Conservation (phyloP, 768 basidiomycete species). For the Omphalotus guepiniiformis region DNA sequence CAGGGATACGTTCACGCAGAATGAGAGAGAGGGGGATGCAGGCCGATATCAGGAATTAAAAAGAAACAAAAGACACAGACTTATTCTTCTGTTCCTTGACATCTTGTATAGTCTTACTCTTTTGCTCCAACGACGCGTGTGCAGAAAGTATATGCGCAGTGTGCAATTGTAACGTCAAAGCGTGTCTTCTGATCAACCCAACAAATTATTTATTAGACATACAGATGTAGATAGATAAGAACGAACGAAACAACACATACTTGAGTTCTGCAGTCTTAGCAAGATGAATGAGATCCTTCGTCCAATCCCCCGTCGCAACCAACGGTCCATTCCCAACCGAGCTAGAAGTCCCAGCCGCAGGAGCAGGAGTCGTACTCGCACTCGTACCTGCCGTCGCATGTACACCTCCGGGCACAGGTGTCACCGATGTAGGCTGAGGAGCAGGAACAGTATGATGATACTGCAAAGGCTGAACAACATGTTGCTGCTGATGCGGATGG, state of each 20-base stretch:
- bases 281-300: conserved; percentile 78
- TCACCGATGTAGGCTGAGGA: neutral
- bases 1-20: neutral
- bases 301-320: conserved; percentile 83
- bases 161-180: conserved; percentile 76
- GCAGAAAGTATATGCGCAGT: conserved; percentile 86
- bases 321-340: conserved; percentile 32
- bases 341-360: neutral
- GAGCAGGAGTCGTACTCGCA: neutral
- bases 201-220: neutral
- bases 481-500: neutral
- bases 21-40: neutral
- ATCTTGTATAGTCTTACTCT: conserved; percentile 75
- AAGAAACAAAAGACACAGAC: conserved; percentile 34
- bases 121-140: conserved; percentile 74
- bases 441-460: neutral
- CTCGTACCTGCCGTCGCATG: neutral
- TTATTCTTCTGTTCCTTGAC: conserved; percentile 82
- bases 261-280: conserved; percentile 88
- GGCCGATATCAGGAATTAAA: neutral
- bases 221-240: neutral
- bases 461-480: neutral
- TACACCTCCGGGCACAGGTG: neutral
- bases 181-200: conserved; percentile 72
- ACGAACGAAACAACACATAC: conserved; percentile 39